Conservation (phyloP, 306 rosid genomes). For the Morella rubra region DNA sequence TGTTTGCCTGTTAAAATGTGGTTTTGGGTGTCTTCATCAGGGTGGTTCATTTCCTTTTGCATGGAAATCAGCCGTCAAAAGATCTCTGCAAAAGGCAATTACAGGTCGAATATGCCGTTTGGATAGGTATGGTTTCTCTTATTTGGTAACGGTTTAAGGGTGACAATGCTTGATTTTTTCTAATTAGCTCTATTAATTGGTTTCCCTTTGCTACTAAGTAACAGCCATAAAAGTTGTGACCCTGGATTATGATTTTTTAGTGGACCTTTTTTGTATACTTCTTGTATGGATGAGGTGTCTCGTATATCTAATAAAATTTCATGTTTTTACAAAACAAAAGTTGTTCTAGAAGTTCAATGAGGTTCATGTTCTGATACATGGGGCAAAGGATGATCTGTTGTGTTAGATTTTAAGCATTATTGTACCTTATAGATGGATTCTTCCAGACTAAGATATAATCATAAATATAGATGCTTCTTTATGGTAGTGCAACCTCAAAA, state of each 20-base stretch:
- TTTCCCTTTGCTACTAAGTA: neutral
- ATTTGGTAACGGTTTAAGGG: neutral
- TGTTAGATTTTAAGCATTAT: neutral
- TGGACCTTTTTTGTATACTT: neutral
- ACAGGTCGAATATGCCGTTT: constrained; percentile 54
- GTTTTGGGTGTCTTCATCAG: constrained; percentile 44
- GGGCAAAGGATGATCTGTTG: neutral
- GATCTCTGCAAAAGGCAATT: constrained; percentile 61
- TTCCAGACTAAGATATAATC: too few relatives aligned
- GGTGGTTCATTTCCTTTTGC: constrained; percentile 97
- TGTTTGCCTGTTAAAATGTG: constrained; percentile 29
- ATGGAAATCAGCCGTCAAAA: constrained; percentile 87
- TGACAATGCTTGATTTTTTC: neutral
- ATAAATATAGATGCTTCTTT: too few relatives aligned
- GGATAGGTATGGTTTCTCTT: constrained; percentile 61
- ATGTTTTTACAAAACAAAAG: neutral
- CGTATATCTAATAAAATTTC: neutral
- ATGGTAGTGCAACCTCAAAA: too few relatives aligned
- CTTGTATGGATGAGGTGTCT: neutral
- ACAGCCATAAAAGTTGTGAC: neutral
- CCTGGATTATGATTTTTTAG: neutral
- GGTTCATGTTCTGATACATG: neutral
- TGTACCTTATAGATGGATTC: too few relatives aligned
- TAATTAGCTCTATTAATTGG: neutral
- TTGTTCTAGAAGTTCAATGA: neutral